phyloP scores from a whole-genome alignment of 306 rosid species.

The Quercus rubra region DNA sequence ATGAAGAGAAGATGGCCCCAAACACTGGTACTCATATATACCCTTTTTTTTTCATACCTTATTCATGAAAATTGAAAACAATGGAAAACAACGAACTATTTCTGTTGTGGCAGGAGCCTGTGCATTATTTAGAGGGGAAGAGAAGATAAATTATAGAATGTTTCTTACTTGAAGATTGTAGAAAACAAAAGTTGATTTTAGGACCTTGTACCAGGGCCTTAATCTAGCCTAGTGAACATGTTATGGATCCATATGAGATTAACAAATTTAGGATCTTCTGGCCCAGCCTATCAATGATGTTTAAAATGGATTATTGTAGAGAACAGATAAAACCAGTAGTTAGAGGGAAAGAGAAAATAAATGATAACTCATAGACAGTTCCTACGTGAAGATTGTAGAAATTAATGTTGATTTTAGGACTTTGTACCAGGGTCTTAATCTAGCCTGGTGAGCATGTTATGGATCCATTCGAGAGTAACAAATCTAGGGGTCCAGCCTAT shows the following conservation, averaged over 20 bases:
- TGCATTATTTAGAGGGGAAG: not conserved
- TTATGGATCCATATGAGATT: not conserved
- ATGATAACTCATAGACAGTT: not conserved
- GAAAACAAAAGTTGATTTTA: not conserved
- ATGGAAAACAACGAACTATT: not conserved
- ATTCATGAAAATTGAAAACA: not conserved
- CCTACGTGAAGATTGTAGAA: not conserved
- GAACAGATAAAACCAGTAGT: not conserved
- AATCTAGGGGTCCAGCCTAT: not conserved
- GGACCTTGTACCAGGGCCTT: not conserved
- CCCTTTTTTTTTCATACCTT: no score
- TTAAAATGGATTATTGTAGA: not conserved
- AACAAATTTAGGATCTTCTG: not conserved
- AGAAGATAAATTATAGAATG: not conserved
- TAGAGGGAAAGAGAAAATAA: not conserved
- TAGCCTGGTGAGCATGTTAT: not conserved
- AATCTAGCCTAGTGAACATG: not conserved
- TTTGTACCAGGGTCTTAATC: not conserved
- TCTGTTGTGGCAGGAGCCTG: not conserved
- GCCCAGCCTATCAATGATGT: not conserved
- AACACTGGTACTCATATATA: no score
- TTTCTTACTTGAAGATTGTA: not conserved
- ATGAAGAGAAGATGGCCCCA: no score
- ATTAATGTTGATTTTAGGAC: not conserved
- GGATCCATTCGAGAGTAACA: not conserved